phyloP scores from a whole-genome alignment of 768 basidiomycete genomes.

The Nidula microcarpa region DNA sequence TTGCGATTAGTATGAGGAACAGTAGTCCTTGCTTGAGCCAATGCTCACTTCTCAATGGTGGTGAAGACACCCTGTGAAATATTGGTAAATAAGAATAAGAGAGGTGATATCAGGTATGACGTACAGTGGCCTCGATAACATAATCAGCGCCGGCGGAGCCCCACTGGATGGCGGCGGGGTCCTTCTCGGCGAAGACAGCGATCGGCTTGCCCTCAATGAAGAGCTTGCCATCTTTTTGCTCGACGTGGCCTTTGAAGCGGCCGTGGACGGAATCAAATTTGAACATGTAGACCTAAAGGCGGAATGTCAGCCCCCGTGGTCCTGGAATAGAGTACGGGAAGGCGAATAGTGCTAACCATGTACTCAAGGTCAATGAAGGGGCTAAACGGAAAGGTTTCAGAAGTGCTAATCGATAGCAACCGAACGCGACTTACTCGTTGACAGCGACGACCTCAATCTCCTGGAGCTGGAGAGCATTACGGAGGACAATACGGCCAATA shows the following conservation, averaged over 20 bases:
- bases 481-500: conserved; percentile 97
- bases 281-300: conserved; percentile 92
- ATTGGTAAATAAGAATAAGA: conserved; percentile 11
- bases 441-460: conserved; percentile 87
- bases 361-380: conserved; percentile 97
- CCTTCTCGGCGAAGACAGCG: conserved; percentile 78
- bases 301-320: background rate
- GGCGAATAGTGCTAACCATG: conserved; percentile 62
- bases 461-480: conserved; percentile 80
- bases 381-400: conserved; percentile 33
- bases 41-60: conserved; percentile 76
- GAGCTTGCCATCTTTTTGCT: conserved; percentile 87
- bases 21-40: conserved; percentile 2
- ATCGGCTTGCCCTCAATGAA: conserved; percentile 77
- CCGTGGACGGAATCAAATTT: conserved; percentile 95
- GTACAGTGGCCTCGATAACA: conserved; percentile 92
- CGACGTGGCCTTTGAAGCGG: conserved; percentile 83
- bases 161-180: conserved; percentile 88
- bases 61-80: conserved; percentile 89
- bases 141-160: conserved; percentile 79
- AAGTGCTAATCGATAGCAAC: background rate
- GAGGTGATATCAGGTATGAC: conserved; percentile 17
- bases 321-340: no score
- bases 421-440: conserved; percentile 70
- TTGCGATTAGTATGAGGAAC: conserved; percentile 8